Conservation (phyloP, 345 rosid genomes). For the Salix brachista region DNA sequence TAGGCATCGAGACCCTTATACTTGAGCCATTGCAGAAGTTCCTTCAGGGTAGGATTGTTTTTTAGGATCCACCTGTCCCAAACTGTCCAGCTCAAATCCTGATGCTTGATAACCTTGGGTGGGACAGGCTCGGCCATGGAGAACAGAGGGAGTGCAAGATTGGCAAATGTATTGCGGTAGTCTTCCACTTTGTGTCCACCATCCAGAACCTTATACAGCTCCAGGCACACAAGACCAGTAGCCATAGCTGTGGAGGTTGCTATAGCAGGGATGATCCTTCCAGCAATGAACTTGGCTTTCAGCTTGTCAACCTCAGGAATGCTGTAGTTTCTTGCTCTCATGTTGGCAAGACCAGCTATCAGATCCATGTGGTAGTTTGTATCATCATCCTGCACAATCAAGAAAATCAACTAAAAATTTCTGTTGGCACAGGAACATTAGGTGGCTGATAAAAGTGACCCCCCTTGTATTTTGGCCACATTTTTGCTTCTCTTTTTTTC, state of each 20-base stretch:
- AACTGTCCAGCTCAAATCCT: conserved; percentile 89
- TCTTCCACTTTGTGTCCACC: conserved; percentile 79
- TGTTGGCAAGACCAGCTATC: conserved; percentile 95
- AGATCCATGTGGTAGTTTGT: conserved; percentile 98
- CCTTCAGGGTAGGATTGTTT: conserved; percentile 66
- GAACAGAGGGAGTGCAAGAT: conserved; percentile 85
- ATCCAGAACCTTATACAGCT: conserved; percentile 85
- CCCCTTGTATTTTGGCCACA: background rate
- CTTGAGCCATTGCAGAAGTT: conserved; percentile 76
- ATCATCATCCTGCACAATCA: conserved; percentile 75
- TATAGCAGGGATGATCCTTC: conserved; percentile 97
- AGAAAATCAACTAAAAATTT: background rate
- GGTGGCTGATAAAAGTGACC: background rate
- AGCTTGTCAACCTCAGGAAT: conserved; percentile 97
- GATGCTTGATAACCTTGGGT: conserved; percentile 78
- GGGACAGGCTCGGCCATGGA: conserved; percentile 98
- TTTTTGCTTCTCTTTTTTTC: background rate
- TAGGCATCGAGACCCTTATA: conserved; percentile 75
- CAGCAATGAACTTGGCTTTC: conserved; percentile 97
- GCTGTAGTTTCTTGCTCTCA: conserved; percentile 98
- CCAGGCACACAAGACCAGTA: conserved; percentile 91
- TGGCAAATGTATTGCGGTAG: conserved; percentile 96
- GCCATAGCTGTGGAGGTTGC: conserved; percentile 99
- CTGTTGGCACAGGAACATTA: background rate
- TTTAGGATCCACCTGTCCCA: conserved; percentile 91